These are phyloP conservation scores for Colletotrichum filicis DNA, from an alignment of 2,329 filamentous ascomycete species.

Conservation along the genomic window DNA sequence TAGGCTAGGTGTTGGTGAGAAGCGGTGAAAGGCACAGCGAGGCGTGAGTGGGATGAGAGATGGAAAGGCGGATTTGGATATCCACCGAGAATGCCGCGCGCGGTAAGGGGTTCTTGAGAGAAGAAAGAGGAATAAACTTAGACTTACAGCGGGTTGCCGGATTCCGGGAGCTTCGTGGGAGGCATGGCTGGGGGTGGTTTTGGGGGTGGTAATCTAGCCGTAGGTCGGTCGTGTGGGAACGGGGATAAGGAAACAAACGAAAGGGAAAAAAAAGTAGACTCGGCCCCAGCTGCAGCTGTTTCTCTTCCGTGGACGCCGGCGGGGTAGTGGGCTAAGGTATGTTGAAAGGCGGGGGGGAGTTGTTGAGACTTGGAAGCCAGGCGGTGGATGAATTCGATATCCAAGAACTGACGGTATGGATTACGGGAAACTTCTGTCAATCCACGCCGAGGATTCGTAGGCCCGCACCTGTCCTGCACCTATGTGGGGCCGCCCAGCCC, in stretches of 20 bases:
- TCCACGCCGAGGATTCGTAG: not conserved
- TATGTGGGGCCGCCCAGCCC: not conserved
- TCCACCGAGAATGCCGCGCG: not conserved
- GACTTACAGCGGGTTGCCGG: slow-evolving; percentile 60
- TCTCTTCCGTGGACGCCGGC: slow-evolving; percentile 5
- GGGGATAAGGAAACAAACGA: not conserved
- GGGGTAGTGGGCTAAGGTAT: slow-evolving; percentile 1
- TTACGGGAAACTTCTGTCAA: not conserved
- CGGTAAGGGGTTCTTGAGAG: not conserved
- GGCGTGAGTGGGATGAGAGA: not conserved
- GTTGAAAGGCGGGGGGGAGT: not conserved
- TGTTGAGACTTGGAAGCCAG: not conserved
- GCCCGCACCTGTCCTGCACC: not conserved
- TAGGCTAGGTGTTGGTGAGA: not conserved
- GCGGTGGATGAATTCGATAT: not conserved
- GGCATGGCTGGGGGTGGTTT: slow-evolving; percentile 46
- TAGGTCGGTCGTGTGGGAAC: slow-evolving; percentile 1
- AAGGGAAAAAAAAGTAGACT: not conserved
- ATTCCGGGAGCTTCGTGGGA: slow-evolving; percentile 57
- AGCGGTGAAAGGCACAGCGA: not conserved
- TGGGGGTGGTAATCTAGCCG: slow-evolving; percentile 5
- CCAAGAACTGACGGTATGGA: not conserved
- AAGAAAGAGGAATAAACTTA: not conserved
- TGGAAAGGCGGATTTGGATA: not conserved
- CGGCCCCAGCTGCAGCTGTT: not conserved